A percentile compares a stretch with the other conserved stretches of the same genome.
phyloP scores from a whole-genome alignment of 805 yeast genomes.

The Metschnikowia arizonensis region DNA sequence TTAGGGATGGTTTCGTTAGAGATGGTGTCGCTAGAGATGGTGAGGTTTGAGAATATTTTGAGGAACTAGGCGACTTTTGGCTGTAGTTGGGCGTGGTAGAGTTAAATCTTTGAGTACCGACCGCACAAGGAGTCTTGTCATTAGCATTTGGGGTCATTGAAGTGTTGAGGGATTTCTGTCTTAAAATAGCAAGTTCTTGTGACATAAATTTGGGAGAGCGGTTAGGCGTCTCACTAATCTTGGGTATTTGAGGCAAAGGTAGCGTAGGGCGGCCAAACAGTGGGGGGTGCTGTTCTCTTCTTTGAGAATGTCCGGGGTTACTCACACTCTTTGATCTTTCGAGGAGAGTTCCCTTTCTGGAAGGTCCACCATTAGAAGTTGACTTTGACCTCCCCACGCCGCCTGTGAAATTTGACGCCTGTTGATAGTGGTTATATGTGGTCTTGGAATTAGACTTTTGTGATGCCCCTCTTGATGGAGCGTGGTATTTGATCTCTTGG shows the following conservation, averaged over 20 bases:
- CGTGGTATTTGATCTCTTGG: constrained; percentile 3
- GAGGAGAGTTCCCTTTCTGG: constrained; percentile 5
- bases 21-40: not conserved
- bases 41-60: not conserved
- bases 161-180: not conserved
- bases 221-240: not conserved
- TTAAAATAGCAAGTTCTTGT: not conserved
- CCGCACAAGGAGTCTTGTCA: not conserved
- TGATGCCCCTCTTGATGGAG: constrained; percentile 6
- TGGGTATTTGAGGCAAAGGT: constrained; percentile 4
- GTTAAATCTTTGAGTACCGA: not conserved
- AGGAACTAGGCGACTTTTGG: not conserved
- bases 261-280: not conserved
- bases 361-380: constrained; percentile 9
- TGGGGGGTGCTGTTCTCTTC: not conserved
- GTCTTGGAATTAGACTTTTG: constrained; percentile 25
- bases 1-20: too few relatives aligned
- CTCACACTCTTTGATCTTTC: constrained; percentile 10
- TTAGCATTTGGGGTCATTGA: not conserved
- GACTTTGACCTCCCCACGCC: constrained; percentile 13
- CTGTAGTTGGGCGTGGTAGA: not conserved
- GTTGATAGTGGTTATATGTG: constrained; percentile 33
- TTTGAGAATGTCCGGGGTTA: constrained; percentile 1
- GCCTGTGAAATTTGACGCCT: constrained; percentile 14
- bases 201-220: not conserved